Base-by-base conservation (phyloP, 306 rosid genomes). In the Senna tora region DNA sequence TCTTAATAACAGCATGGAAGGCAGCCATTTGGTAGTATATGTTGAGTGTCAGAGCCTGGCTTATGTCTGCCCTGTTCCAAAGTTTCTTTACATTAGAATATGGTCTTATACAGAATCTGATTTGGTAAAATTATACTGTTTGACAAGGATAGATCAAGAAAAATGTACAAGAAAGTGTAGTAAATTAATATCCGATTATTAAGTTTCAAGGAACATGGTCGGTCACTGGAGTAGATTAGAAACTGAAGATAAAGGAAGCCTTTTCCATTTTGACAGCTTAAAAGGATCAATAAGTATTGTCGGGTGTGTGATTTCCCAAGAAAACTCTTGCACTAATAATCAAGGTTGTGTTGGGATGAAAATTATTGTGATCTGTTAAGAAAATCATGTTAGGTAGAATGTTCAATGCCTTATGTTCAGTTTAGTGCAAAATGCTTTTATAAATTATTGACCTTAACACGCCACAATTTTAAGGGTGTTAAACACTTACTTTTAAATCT, bases 401-500 rank as follows among this genome's bases (percentile, higher is more conserved):
- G 7, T n/a, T 43, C 45, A 3, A 39, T 65, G 57, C 13, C 45
- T 53, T 75, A 53, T 51, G 69, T 61, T 75, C 60, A 39, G 41
- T 74, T 69, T 47, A 38, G 64, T 49, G 67, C 58, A 74, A 36
- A 54, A 42, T 75, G 63, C 71, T 71, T 67, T 62, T 62, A 56
- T 65, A 78, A 69, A 77, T 46, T 69, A 64, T 55, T 71, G 52
- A 49, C 33, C 43, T 28, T 75, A 38, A 65, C 71, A 30, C 43
- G 33, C 66, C 54, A 28, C 57, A 74, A 39, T 65, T 54, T 75
- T 20, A 53, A 76, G 81, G 60, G 72, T 79, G 70, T 49, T 46
- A 63, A 67, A 34, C 10, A 2, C 17, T 14, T 71, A 74, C 41
- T 64, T 15, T 73, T 67, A 50, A 21, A 64, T 12, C 47, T 61